A percentile compares a stretch with the other conserved stretches of the same genome.
Evolutionary conservation across 2,329 filamentous ascomycete genomes (phyloP).

Genomic region (Fonsecaea monophora): DNA sequence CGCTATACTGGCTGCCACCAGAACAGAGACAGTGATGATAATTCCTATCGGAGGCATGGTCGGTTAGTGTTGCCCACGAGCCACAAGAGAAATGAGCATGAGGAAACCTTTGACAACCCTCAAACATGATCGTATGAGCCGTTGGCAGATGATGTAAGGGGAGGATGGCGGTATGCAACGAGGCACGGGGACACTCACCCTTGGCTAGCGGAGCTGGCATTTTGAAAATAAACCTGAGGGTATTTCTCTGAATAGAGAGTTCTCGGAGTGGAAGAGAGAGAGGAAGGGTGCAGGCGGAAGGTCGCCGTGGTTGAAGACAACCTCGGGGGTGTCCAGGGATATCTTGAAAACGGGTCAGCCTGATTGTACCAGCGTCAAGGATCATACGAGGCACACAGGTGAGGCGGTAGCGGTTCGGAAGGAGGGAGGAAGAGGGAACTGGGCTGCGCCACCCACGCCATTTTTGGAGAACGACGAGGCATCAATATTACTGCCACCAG

Average conservation of each 20-base stretch:
- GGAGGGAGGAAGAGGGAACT: not conserved
- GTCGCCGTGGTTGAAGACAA: constrained; percentile 10
- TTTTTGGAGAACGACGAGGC: constrained; percentile 13
- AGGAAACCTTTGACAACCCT: not conserved
- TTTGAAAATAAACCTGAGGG: constrained; percentile 28
- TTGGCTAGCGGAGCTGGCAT: constrained; percentile 58
- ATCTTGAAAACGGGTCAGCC: constrained; percentile 29
- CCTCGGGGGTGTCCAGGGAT: not conserved
- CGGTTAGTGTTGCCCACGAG: constrained; percentile 30
- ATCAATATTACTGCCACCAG: too few species aligned
- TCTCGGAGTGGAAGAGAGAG: constrained; percentile 5
- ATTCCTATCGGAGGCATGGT: constrained; percentile 56
- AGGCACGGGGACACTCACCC: constrained; percentile 47
- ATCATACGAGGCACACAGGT: constrained; percentile 9
- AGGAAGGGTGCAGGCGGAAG: not conserved
- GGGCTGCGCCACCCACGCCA: constrained; percentile 29
- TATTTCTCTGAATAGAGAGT: not conserved
- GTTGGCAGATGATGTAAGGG: constrained; percentile 37
- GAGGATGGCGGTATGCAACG: constrained; percentile 4
- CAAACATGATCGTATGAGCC: not conserved
- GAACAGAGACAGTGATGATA: constrained; percentile 66
- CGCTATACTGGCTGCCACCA: constrained; percentile 68
- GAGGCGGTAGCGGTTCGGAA: not conserved
- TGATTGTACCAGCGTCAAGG: constrained; percentile 12
- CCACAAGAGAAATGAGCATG: not conserved